Conservation (phyloP, 306 rosid species). For the Trifolium dubium region DNA sequence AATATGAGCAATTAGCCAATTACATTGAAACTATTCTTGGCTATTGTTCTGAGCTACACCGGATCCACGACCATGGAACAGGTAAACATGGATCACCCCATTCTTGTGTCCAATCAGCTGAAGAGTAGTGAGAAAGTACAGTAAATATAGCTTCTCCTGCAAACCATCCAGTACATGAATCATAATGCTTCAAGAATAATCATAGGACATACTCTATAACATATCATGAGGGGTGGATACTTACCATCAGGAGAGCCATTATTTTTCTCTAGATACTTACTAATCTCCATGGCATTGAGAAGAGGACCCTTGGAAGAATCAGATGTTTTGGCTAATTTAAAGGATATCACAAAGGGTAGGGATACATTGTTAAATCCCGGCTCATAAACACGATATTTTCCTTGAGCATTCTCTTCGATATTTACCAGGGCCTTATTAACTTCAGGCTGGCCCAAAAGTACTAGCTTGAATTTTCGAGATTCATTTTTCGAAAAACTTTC, state of each 20-base stretch:
- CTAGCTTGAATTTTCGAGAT: conserved; percentile 88
- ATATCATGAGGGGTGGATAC: conserved; percentile 16
- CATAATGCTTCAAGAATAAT: conserved; percentile 21
- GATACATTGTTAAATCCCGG: conserved; percentile 82
- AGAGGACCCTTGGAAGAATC: conserved; percentile 92
- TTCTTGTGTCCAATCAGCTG: conserved; percentile 76
- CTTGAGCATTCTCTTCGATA: conserved; percentile 92
- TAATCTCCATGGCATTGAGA: conserved; percentile 93
- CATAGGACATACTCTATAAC: conserved; percentile 12
- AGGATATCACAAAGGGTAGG: conserved; percentile 81
- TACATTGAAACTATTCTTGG: conserved; percentile 90
- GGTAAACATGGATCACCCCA: conserved; percentile 99
- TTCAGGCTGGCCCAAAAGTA: conserved; percentile 73
- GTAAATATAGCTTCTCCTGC: conserved; percentile 66
- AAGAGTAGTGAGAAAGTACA: conserved; percentile 66
- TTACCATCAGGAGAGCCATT: conserved; percentile 88
- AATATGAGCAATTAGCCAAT: conserved; percentile 18
- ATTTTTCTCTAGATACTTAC: conserved; percentile 74
- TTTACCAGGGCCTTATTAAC: conserved; percentile 82
- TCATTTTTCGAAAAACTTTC: conserved; percentile 72
- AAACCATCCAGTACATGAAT: conserved; percentile 44
- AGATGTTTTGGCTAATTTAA: conserved; percentile 75
- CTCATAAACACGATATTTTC: conserved; percentile 86
- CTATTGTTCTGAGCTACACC: conserved; percentile 72
- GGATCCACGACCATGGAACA: conserved; percentile 97